A percentile compares a stretch with the other conserved stretches of the same genome.
Conservation (phyloP, 257 asterid species). For the Nicotiana sylvestris region DNA sequence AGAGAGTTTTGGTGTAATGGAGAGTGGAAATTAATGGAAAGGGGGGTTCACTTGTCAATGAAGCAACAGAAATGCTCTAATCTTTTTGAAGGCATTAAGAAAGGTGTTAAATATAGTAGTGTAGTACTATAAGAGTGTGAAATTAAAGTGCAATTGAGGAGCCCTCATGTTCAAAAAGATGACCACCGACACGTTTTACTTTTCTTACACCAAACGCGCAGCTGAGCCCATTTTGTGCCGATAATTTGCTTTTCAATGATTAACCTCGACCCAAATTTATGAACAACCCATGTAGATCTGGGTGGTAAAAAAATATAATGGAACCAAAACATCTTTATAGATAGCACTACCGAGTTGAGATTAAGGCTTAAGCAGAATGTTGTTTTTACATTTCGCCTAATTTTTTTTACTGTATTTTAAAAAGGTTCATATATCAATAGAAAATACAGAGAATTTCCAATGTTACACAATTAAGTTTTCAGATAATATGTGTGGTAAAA, state of each 20-base stretch:
- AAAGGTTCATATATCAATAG: no score
- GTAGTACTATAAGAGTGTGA: neutral
- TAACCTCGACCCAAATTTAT: neutral
- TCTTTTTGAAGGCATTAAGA: slow-evolving; percentile 34
- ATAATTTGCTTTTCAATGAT: neutral
- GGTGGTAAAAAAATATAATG: no score
- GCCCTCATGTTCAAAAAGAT: slow-evolving; percentile 17
- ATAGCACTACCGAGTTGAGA: no score
- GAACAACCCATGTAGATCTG: neutral
- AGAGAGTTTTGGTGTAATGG: neutral
- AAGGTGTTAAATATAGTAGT: slow-evolving; percentile 9
- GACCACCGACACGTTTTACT: slow-evolving; percentile 33
- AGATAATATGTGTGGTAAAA: no score
- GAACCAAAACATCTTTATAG: no score
- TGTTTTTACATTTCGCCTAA: no score
- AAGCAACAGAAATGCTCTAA: slow-evolving; percentile 2
- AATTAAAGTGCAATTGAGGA: neutral
- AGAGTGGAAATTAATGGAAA: neutral
- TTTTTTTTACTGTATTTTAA: no score
- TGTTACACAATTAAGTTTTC: no score
- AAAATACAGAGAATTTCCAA: no score
- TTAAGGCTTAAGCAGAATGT: no score
- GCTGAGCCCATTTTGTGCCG: neutral
- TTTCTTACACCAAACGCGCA: neutral
- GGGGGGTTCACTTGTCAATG: slow-evolving; percentile 8